These are phyloP conservation scores for Cornus controversa DNA, from an alignment of 148 eudicot genomes.

Conservation along the genomic window DNA sequence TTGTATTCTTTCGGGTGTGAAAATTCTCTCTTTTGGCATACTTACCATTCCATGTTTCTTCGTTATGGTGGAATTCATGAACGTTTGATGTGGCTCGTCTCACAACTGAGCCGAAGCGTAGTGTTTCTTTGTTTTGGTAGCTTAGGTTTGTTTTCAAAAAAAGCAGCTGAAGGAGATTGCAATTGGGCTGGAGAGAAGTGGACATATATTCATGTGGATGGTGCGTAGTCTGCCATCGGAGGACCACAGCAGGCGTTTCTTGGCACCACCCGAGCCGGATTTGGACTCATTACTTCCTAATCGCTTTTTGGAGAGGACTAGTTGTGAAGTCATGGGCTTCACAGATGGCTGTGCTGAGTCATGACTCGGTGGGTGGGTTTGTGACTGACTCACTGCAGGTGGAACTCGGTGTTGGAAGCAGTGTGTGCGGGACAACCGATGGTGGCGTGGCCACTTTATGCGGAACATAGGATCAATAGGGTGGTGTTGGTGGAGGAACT, in stretches of 20 bases:
- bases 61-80: not conserved
- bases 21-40: no score
- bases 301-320: not conserved
- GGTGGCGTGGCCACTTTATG: slow-evolving; percentile 52
- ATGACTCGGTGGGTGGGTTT: no score
- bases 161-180: slow-evolving; percentile 13
- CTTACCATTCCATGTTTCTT: no score
- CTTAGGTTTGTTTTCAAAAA: not conserved
- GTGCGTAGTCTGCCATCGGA: not conserved
- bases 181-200: slow-evolving; percentile 7
- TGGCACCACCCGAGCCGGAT: not conserved
- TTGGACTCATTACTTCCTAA: slow-evolving; percentile 1
- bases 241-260: not conserved
- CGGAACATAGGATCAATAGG: slow-evolving; percentile 48
- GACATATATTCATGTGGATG: slow-evolving; percentile 9
- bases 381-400: slow-evolving; percentile 23
- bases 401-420: slow-evolving; percentile 48
- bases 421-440: slow-evolving; percentile 38
- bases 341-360: no score
- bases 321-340: no score
- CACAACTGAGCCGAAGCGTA: slow-evolving; percentile 16
- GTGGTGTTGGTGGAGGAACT: slow-evolving; percentile 40
- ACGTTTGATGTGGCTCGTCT: slow-evolving; percentile 16
- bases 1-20: no score
- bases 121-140: slow-evolving; percentile 21